Evolutionary conservation across 805 yeast genomes (phyloP), one percentile per base, ranked within the genome.

Genomic region (Ogataea nakhonphanomensis): DNA sequence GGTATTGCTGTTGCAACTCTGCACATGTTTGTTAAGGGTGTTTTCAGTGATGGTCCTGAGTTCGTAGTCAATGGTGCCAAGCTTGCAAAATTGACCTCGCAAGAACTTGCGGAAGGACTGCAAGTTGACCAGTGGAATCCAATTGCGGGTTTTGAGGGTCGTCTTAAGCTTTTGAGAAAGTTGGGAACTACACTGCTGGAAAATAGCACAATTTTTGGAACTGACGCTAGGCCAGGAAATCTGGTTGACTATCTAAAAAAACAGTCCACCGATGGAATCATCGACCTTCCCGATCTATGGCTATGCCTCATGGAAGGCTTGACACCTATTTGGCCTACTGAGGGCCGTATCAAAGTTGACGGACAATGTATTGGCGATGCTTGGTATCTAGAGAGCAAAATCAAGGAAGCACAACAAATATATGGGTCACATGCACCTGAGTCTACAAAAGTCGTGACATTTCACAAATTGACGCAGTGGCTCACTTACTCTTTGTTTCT

Each of bases 381-480:
- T 6, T 80, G 85, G 85, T 59, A 60, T 30, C 62, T 72, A 21
- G 53, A 67, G 26, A 65, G 66, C 17, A 65, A 65, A 17, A 38
- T 46, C 13, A 30, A 39, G 5, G 37, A 45, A 8, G 45, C 58
- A 2, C 31, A 53, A 5, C 48, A 54, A 23, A 22, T 49, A 1
- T 50, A 48, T 8, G 45, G 52, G 2, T 39, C 48, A 0, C 35
- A 43, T 2, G 55, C 52, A 6, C 63, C 60, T n/a, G 72, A 67
- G 27, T 46, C 64, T 47, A 59, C 64, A 12, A 61, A 62, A 31
- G 70, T 79, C 33, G 76, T 76, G 12, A 79, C 84, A 2, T 79
- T 79, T 58, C 85, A 79, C 50, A 79, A 80, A 44, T 64, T 80
- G 27, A 77, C 83, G 0, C 86, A 79, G 57, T 79, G 85, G 85